These are phyloP conservation scores for Penicillium sp. DNA, from an alignment of 2,329 filamentous ascomycete genomes.

Conservation along the genomic window DNA sequence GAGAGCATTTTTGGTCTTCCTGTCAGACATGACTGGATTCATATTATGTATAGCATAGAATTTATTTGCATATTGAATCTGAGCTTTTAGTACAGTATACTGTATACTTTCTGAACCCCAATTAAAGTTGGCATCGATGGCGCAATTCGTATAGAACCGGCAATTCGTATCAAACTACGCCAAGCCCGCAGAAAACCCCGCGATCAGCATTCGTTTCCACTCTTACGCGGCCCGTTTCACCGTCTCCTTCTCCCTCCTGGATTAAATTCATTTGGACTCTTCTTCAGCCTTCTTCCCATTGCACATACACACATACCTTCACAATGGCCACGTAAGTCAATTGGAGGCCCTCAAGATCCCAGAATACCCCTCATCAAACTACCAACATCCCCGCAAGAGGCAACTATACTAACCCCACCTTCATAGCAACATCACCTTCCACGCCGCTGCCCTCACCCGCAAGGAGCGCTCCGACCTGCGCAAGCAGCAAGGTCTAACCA, in stretches of 20 bases:
- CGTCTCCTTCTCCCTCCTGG: constrained; percentile 18
- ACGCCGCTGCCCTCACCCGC: constrained; percentile 51
- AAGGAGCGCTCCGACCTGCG: constrained; percentile 57
- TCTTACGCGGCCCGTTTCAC: constrained; percentile 32
- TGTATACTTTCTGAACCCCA: not conserved
- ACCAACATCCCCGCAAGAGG: not conserved
- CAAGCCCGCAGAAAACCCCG: constrained; percentile 28
- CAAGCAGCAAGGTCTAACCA: constrained; percentile 87
- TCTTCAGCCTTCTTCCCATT: constrained; percentile 15
- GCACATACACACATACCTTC: constrained; percentile 17
- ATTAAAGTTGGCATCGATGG: constrained; percentile 5
- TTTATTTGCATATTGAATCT: not conserved
- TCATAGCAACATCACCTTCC: constrained; percentile 55
- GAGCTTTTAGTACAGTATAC: too few relatives aligned
- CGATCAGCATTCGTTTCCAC: constrained; percentile 33
- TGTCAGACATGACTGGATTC: not conserved
- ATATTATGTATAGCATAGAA: constrained; percentile 7
- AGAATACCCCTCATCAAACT: not conserved
- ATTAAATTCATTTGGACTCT: constrained; percentile 8
- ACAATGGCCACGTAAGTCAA: constrained; percentile 47
- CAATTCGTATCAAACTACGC: constrained; percentile 6
- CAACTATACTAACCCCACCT: constrained; percentile 18
- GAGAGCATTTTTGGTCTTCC: not conserved
- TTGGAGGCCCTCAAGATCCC: constrained; percentile 4
- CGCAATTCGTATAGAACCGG: constrained; percentile 15